A percentile compares a stretch with the other conserved stretches of the same genome.
Conservation (phyloP, 2,329 filamentous ascomycete species). For the Chaetomiaceae sp. region DNA sequence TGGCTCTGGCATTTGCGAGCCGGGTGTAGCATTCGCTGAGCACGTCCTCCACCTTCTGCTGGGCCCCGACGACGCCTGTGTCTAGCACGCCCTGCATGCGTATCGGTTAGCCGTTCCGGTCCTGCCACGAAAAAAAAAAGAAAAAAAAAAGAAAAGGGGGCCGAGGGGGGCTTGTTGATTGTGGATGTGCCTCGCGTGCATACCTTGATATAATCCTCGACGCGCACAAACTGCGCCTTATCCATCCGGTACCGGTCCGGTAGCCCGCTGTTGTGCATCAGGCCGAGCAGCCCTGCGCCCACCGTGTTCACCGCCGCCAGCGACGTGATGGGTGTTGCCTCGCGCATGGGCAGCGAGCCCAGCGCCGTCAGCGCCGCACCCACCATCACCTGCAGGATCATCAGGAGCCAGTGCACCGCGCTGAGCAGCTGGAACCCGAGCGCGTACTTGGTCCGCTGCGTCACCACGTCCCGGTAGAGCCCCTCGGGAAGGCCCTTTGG, state of each 20-base stretch:
- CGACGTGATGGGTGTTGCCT: conserved; percentile 43
- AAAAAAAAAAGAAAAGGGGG: not conserved
- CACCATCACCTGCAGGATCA: conserved; percentile 47
- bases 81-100: conserved; percentile 42
- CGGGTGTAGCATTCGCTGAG: conserved; percentile 45
- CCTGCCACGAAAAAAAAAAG: not conserved
- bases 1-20: conserved; percentile 44
- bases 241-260: conserved; percentile 49
- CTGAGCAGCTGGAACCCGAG: conserved; percentile 43
- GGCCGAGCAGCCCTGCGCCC: conserved; percentile 46
- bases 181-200: no score
- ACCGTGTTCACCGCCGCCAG: conserved; percentile 49
- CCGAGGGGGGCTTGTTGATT: no score
- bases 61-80: conserved; percentile 41
- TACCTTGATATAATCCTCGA: conserved; percentile 46
- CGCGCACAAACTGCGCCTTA: conserved; percentile 44
- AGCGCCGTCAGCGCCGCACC: conserved; percentile 48
- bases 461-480: conserved; percentile 46
- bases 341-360: conserved; percentile 37
- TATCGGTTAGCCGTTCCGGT: not conserved
- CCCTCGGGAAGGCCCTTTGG: conserved; percentile 45
- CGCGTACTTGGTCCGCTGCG: conserved; percentile 41
- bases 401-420: conserved; percentile 41
- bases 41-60: conserved; percentile 42
- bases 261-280: conserved; percentile 51